These are phyloP conservation scores for Colletotrichum karsti DNA, from an alignment of 2,329 filamentous ascomycete genomes.

Conservation along the genomic window DNA sequence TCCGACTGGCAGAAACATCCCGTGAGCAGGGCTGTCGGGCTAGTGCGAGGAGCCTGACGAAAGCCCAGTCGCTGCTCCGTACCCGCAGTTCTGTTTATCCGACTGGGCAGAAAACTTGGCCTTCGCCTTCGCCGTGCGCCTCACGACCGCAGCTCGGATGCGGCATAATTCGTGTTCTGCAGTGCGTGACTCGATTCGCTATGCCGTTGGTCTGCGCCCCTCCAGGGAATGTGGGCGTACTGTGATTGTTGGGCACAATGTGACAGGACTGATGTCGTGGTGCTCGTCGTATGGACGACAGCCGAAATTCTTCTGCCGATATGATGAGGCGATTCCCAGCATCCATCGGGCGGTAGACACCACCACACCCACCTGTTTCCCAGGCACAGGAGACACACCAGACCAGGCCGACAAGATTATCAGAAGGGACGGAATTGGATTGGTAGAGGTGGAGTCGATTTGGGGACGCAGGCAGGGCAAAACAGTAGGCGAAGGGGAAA, in stretches of 20 bases:
- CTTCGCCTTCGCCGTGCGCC: conserved; percentile 4
- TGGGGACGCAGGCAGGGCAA: not conserved
- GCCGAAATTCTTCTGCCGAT: not conserved
- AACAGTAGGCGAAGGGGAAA: not conserved
- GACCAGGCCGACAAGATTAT: not conserved
- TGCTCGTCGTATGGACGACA: not conserved
- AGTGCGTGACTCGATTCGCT: conserved; percentile 14
- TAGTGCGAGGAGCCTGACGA: not conserved
- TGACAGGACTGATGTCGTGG: not conserved
- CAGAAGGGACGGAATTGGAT: conserved; percentile 9
- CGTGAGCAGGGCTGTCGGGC: not conserved
- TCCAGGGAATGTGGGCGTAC: not conserved
- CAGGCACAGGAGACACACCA: not conserved
- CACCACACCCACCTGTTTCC: conserved; percentile 10
- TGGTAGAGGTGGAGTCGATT: not conserved
- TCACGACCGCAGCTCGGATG: not conserved
- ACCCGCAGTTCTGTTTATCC: not conserved
- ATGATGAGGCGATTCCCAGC: conserved; percentile 19
- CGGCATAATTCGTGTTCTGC: not conserved
- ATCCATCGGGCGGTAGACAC: not conserved
- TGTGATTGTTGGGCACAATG: not conserved
- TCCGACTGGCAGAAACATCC: conserved; percentile 26
- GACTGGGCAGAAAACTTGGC: not conserved
- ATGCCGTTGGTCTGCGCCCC: not conserved
- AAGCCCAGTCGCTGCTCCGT: not conserved